Conservation (phyloP, 2,329 filamentous ascomycete species). For the Balansia obtecta region DNA sequence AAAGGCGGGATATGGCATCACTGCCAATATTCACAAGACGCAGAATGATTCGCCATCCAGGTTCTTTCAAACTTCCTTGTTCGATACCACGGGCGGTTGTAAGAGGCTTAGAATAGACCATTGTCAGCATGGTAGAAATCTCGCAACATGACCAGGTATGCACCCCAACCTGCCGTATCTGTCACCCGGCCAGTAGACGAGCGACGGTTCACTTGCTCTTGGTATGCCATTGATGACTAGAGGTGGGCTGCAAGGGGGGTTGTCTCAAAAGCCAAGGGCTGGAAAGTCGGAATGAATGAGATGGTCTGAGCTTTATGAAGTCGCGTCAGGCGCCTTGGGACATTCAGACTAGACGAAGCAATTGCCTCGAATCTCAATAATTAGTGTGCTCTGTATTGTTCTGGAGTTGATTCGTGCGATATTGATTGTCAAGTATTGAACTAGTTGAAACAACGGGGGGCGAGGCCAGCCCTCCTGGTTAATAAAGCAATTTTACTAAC, state of each 20-base stretch:
- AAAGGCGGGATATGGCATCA: neutral
- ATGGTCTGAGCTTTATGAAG: neutral
- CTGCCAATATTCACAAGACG: neutral
- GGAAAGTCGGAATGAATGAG: neutral
- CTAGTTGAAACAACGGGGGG: too few species aligned
- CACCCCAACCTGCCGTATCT: neutral
- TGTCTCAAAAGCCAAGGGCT: too few species aligned
- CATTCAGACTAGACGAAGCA: slow-evolving; percentile 1
- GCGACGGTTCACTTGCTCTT: neutral
- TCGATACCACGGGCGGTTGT: slow-evolving; percentile 25
- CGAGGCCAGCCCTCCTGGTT: too few species aligned
- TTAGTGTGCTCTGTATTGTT: neutral
- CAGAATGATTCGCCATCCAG: neutral
- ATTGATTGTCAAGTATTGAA: neutral
- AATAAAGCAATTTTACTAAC: neutral
- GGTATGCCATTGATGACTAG: neutral
- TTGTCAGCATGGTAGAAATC: slow-evolving; percentile 13
- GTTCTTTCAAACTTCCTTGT: slow-evolving; percentile 14
- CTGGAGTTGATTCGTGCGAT: neutral
- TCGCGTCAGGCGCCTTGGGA: neutral
- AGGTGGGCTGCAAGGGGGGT: neutral
- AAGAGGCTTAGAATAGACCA: slow-evolving; percentile 23
- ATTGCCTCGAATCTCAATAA: neutral
- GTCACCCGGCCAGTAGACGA: neutral
- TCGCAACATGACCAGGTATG: neutral